These are phyloP conservation scores for Boletus vermiculosoides DNA, from an alignment of 768 basidiomycete genomes.

Conservation along the genomic window DNA sequence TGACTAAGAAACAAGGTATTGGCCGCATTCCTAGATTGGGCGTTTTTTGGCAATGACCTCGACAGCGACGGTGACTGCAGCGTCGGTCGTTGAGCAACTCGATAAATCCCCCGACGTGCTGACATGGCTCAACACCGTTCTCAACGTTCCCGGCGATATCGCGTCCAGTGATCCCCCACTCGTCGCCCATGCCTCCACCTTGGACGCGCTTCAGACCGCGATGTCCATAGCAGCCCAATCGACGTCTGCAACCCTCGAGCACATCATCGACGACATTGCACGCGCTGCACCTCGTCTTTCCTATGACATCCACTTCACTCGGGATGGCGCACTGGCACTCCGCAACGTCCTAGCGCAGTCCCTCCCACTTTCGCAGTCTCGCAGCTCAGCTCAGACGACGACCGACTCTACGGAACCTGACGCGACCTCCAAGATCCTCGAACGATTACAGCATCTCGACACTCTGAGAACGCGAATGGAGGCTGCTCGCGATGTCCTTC, in stretches of 20 bases:
- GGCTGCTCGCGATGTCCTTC: slow-evolving; percentile 80
- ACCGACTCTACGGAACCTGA: slow-evolving; percentile 20
- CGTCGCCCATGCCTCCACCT: slow-evolving; percentile 63
- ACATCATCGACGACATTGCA: slow-evolving; percentile 89
- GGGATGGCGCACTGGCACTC: slow-evolving; percentile 81
- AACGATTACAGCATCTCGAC: slow-evolving; percentile 79
- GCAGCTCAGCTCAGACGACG: not conserved
- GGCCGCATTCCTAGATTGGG: not conserved
- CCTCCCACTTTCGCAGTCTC: slow-evolving; percentile 35
- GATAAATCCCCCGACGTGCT: slow-evolving; percentile 60
- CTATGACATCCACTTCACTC: slow-evolving; percentile 97
- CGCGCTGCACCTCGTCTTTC: slow-evolving; percentile 86
- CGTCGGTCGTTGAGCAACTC: slow-evolving; percentile 52
- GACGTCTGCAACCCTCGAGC: slow-evolving; percentile 82
- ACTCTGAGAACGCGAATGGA: slow-evolving; percentile 86
- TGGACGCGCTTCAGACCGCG: slow-evolving; percentile 72
- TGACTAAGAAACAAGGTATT: too few relatives aligned
- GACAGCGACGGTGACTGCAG: slow-evolving; percentile 27
- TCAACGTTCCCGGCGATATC: slow-evolving; percentile 40
- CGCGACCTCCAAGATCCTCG: slow-evolving; percentile 65
- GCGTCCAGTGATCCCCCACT: slow-evolving; percentile 31
- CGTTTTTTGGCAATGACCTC: slow-evolving; percentile 19
- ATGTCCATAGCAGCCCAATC: slow-evolving; percentile 88
- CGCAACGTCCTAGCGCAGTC: slow-evolving; percentile 61
- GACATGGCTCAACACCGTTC: slow-evolving; percentile 71